These are phyloP conservation scores for Pichia californica DNA, from an alignment of 805 yeast genomes.

Conservation along the genomic window DNA sequence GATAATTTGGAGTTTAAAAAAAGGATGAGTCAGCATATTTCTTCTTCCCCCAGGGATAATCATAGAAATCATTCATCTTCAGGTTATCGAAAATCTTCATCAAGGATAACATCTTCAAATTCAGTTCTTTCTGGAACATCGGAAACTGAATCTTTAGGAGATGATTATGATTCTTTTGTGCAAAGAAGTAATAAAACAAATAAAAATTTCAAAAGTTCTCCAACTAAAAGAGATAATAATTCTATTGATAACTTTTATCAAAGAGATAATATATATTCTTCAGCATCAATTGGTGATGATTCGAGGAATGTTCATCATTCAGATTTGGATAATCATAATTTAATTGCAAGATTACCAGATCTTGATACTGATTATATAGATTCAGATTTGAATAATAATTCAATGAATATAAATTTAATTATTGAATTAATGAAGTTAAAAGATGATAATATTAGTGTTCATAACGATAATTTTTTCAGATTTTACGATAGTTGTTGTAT, in stretches of 20 bases:
- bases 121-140: not conserved
- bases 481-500: conserved; percentile 16
- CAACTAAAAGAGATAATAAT: no score
- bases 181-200: no score
- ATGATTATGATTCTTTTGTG: no score
- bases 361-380: conserved; percentile 12
- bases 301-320: not conserved
- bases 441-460: conserved; percentile 19
- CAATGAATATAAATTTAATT: conserved; percentile 12
- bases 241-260: not conserved
- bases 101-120: not conserved
- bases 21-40: no score
- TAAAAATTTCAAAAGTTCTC: no score
- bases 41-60: no score
- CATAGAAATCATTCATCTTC: no score
- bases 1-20: no score
- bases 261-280: conserved; percentile 16
- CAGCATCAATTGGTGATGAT: conserved; percentile 12
- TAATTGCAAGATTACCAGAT: conserved; percentile 16
- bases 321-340: not conserved
- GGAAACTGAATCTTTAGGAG: no score
- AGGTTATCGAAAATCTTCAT: no score
- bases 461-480: conserved; percentile 15
- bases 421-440: conserved; percentile 9
- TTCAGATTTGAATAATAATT: not conserved